Conservation (phyloP, 176 grass and related monocot species). For the Phragmites australis region DNA sequence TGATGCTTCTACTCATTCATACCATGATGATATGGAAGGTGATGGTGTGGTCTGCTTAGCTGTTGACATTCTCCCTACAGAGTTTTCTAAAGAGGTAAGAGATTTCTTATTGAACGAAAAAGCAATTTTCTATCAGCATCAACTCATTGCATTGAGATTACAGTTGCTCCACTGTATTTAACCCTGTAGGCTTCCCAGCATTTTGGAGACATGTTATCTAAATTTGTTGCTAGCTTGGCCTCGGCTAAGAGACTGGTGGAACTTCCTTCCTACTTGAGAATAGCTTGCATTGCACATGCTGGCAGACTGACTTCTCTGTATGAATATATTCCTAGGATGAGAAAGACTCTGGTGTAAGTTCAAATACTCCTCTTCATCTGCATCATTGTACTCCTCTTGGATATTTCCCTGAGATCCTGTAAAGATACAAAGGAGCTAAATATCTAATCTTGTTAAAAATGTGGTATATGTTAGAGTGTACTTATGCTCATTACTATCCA, state of each 20-base stretch:
- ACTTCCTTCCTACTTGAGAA: constrained; percentile 81
- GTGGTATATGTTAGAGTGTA: not conserved
- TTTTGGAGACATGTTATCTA: constrained; percentile 90
- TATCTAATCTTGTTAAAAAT: constrained; percentile 10
- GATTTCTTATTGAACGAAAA: constrained; percentile 5
- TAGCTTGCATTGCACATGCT: constrained; percentile 81
- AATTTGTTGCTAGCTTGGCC: constrained; percentile 71
- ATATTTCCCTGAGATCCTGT: not conserved
- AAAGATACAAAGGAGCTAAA: not conserved
- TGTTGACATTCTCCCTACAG: constrained; percentile 92
- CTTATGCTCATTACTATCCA: not conserved
- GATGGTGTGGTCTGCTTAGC: constrained; percentile 85
- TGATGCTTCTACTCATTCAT: constrained; percentile 69
- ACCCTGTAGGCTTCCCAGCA: constrained; percentile 84
- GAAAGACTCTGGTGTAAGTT: constrained; percentile 80
- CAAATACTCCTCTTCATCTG: constrained; percentile 31
- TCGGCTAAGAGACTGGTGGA: constrained; percentile 57
- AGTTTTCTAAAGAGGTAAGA: constrained; percentile 88
- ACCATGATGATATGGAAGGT: constrained; percentile 78
- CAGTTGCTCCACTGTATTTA: constrained; percentile 6
- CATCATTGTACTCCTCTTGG: not conserved
- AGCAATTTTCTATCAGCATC: not conserved
- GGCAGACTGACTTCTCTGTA: constrained; percentile 77
- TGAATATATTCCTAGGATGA: constrained; percentile 90
- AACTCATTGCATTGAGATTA: not conserved